Base-by-base conservation (phyloP, 495 filamentous ascomycete species). In the Penicillium steckii region DNA sequence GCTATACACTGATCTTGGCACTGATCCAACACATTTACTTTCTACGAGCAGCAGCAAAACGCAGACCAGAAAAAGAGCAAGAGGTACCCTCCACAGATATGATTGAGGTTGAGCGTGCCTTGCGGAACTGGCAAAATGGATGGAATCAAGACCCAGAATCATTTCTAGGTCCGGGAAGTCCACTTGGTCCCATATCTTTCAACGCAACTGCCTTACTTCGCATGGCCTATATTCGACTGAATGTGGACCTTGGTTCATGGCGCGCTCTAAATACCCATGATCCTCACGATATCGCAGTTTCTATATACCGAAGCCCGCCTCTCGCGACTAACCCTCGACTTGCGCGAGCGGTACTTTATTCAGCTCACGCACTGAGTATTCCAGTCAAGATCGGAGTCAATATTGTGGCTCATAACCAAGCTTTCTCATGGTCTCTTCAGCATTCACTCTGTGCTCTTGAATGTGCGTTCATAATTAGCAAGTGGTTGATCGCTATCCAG, bases 71-170 rank as follows among this genome's bases (percentile, higher is more conserved):
- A 77, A 21, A 19, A 12, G 38, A 41, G 5, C 38, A 41, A 41
- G 7, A n/a, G 2, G 2, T 41, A 10, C 12, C 38, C n/a, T 8
- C 38, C 9, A 9, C 19, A 24, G 75, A 83, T 29, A 72, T 81
- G 6, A 71, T 77, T 19, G 72, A 75, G 23, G 67, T 81, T 23
- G 70, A 72, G 29, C 72, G 72, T 48, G 80, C 80, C 35, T 62
- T 59, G 38, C 15, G 53, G 15, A 50, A 46, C 46, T 70, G 69
- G 69, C 60, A 67, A 35, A 23, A 10, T 2, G 48, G 40, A 26
- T 72, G 69, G 69, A 46, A 62, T 18, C 45, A 37, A 1, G 57
- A 38, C 12, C 45, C 52, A 12, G 67, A 70, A 37, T 64, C 65
- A 3, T 52, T 40, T 12, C 30, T 70, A 13, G 63, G 62, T 44